A percentile compares a stretch with the other conserved stretches of the same genome.
phyloP scores from a whole-genome alignment of 352 stramenopile species.

The Pythium vanterpoolii region DNA sequence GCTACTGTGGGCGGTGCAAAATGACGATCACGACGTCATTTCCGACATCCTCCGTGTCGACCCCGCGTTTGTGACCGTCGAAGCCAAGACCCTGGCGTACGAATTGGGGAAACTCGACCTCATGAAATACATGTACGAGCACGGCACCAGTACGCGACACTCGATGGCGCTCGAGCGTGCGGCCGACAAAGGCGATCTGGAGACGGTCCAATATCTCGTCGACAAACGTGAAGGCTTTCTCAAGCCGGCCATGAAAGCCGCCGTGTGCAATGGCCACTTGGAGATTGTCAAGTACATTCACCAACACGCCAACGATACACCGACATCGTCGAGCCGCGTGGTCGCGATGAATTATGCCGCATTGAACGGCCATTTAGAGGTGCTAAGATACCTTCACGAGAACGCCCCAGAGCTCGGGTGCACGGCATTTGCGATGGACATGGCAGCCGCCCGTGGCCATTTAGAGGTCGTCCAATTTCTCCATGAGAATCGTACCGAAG shows the following conservation, averaged over 20 bases:
- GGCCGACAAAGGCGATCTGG: conserved; percentile 36
- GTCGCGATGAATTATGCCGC: conserved; percentile 46
- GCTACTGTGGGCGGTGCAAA: conserved; percentile 36
- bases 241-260: conserved; percentile 50
- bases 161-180: conserved; percentile 46
- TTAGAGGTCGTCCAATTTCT: conserved; percentile 35
- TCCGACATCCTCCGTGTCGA: conserved; percentile 33
- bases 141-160: conserved; percentile 30
- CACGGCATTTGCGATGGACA: conserved; percentile 32
- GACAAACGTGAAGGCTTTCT: conserved; percentile 44
- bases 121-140: conserved; percentile 57
- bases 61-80: conserved; percentile 27
- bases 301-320: conserved; percentile 32
- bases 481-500: conserved; percentile 32
- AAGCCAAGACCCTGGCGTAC: conserved; percentile 51
- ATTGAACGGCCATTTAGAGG: conserved; percentile 30
- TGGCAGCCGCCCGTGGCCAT: conserved; percentile 25
- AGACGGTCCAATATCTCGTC: conserved; percentile 49
- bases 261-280: conserved; percentile 37
- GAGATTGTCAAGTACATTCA: conserved; percentile 52
- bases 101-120: conserved; percentile 35
- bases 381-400: conserved; percentile 35
- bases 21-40: conserved; percentile 30
- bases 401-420: conserved; percentile 24
- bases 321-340: conserved; percentile 42